Conservation (phyloP, 2,329 filamentous ascomycete species). For the Mycosphaerella sp. region DNA sequence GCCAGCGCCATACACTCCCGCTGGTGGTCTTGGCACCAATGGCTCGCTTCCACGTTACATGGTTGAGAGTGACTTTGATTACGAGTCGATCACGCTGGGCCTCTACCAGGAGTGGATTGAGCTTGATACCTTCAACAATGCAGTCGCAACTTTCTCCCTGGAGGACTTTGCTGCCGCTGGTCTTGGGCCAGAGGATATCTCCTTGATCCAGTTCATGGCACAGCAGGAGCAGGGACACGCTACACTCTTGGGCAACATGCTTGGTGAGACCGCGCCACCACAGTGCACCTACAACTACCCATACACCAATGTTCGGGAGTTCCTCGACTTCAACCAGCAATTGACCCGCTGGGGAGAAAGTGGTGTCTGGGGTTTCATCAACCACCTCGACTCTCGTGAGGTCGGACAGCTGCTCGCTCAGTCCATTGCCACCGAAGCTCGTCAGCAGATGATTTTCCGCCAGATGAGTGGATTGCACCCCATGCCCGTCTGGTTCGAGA, state of each 20-base stretch:
- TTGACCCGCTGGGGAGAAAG: slow-evolving; percentile 76
- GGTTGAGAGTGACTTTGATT: slow-evolving; percentile 76
- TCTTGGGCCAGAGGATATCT: slow-evolving; percentile 62
- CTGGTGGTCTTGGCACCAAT: slow-evolving; percentile 67
- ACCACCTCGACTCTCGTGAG: slow-evolving; percentile 69
- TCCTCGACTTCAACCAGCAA: slow-evolving; percentile 77
- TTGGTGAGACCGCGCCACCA: slow-evolving; percentile 62
- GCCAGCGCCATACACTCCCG: slow-evolving; percentile 66
- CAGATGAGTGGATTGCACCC: slow-evolving; percentile 75
- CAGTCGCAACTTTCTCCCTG: slow-evolving; percentile 61
- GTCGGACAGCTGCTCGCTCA: slow-evolving; percentile 67
- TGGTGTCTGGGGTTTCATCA: slow-evolving; percentile 73
- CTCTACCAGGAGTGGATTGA: slow-evolving; percentile 83
- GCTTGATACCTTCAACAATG: slow-evolving; percentile 74
- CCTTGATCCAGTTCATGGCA: slow-evolving; percentile 68
- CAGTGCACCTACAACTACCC: slow-evolving; percentile 82
- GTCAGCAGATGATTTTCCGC: slow-evolving; percentile 78
- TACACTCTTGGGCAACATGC: slow-evolving; percentile 69
- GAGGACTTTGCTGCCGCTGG: slow-evolving; percentile 65
- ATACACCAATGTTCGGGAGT: slow-evolving; percentile 66
- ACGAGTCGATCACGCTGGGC: slow-evolving; percentile 66
- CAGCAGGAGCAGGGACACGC: slow-evolving; percentile 73
- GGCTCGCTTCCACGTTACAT: slow-evolving; percentile 70
- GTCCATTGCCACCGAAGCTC: slow-evolving; percentile 70
- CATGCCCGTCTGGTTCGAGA: slow-evolving; percentile 77